These are phyloP conservation scores for Aspergillus sp. DNA, from an alignment of 2,329 filamentous ascomycete species.

Conservation along the genomic window DNA sequence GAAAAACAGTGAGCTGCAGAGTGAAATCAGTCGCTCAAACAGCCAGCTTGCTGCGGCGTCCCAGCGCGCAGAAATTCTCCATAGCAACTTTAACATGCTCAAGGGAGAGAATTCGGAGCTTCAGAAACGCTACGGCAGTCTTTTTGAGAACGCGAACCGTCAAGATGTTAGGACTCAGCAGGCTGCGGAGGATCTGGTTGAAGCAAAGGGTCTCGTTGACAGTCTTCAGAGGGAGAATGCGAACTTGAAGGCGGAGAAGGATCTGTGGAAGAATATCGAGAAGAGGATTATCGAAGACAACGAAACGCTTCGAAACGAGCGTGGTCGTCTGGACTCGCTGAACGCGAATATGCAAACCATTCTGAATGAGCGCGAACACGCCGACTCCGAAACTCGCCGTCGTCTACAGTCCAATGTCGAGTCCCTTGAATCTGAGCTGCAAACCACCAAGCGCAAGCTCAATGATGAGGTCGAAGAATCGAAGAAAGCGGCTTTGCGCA, in stretches of 20 bases:
- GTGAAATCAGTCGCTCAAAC: conserved; percentile 66
- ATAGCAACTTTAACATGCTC: conserved; percentile 74
- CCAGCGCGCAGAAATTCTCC: conserved; percentile 80
- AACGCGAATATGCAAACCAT: conserved; percentile 78
- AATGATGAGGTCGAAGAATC: conserved; percentile 72
- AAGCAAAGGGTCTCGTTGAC: conserved; percentile 70
- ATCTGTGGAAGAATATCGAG: conserved; percentile 89
- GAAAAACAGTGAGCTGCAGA: conserved; percentile 74
- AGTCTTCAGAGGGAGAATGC: conserved; percentile 83
- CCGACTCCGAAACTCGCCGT: conserved; percentile 71
- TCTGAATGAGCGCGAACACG: conserved; percentile 81
- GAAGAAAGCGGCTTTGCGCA: conserved; percentile 71
- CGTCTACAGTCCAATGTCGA: conserved; percentile 72
- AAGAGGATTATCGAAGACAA: conserved; percentile 81
- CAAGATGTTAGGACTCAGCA: conserved; percentile 87
- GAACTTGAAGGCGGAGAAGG: conserved; percentile 90
- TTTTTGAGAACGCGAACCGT: conserved; percentile 77
- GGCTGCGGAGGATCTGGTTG: conserved; percentile 84
- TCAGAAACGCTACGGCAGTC: conserved; percentile 66
- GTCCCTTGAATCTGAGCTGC: conserved; percentile 67
- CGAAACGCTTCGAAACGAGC: conserved; percentile 73
- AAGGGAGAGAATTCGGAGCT: conserved; percentile 79
- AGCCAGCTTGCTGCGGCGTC: conserved; percentile 74
- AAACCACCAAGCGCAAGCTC: conserved; percentile 70
- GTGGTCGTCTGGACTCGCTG: conserved; percentile 70